Evolutionary conservation across 2,329 filamentous ascomycete genomes (phyloP).

Genomic region (Phoma sp.): DNA sequence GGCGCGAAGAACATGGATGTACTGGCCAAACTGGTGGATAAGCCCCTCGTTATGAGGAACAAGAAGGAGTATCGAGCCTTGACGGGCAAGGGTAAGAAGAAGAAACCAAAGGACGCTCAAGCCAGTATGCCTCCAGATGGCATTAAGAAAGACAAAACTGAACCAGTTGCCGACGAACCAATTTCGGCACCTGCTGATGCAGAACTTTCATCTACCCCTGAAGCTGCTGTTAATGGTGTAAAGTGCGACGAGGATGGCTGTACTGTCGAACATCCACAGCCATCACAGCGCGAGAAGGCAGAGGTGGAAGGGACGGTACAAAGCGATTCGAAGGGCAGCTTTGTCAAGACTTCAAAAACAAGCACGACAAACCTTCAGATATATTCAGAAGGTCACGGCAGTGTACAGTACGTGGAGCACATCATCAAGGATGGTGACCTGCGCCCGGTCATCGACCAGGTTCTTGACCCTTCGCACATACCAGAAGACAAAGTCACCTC

Average conservation of each 20-base stretch:
- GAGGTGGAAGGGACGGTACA: background rate
- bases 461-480: constrained; percentile 56
- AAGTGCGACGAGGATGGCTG: constrained; percentile 27
- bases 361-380: constrained; percentile 46
- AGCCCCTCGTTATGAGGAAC: constrained; percentile 77
- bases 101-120: constrained; percentile 39
- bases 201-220: background rate
- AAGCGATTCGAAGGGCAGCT: constrained; percentile 13
- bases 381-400: constrained; percentile 69
- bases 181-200: background rate
- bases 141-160: background rate
- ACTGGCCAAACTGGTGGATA: constrained; percentile 77
- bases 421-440: constrained; percentile 77
- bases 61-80: constrained; percentile 76
- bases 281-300: background rate
- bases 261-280: background rate
- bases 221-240: background rate
- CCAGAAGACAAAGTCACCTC: constrained; percentile 34
- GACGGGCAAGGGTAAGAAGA: constrained; percentile 49
- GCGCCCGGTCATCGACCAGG: constrained; percentile 68
- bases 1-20: constrained; percentile 86
- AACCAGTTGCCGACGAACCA: background rate
- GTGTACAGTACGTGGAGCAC: constrained; percentile 80
- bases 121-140: background rate
- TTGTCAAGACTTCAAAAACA: constrained; percentile 19